Conservation (phyloP, 2,329 filamentous ascomycete species). For the Fusarium illudens region DNA sequence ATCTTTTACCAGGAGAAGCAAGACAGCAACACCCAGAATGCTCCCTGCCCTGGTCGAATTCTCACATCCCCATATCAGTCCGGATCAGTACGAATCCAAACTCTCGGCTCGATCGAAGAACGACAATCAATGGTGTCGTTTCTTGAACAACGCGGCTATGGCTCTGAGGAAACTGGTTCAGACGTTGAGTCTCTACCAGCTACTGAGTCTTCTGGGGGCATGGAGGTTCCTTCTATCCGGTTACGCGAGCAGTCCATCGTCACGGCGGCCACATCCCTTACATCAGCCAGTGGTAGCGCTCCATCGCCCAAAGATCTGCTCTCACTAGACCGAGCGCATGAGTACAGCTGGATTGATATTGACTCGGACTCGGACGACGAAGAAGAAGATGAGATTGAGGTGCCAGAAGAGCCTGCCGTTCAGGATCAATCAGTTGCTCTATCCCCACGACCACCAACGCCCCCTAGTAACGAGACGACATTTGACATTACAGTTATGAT, state of each 20-base stretch:
- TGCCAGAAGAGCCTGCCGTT: slow-evolving; percentile 11
- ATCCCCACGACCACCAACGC: slow-evolving; percentile 46
- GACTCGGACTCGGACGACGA: slow-evolving; percentile 48
- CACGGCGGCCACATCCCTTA: slow-evolving; percentile 50
- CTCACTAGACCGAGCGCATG: slow-evolving; percentile 29
- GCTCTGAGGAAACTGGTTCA: slow-evolving; percentile 41
- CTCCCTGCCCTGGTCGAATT: slow-evolving; percentile 30
- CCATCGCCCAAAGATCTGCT: slow-evolving; percentile 40
- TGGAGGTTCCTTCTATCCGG: slow-evolving; percentile 46
- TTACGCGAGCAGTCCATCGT: slow-evolving; percentile 48
- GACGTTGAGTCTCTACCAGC: slow-evolving; percentile 46
- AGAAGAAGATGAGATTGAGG: slow-evolving; percentile 27
- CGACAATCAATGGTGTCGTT: slow-evolving; percentile 49
- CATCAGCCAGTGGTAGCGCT: slow-evolving; percentile 41
- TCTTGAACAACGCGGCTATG: slow-evolving; percentile 35
- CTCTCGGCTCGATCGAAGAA: slow-evolving; percentile 50
- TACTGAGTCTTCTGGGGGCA: slow-evolving; percentile 44
- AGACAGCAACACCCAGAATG: slow-evolving; percentile 15
- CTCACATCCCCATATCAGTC: slow-evolving; percentile 43
- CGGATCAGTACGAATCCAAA: slow-evolving; percentile 43
- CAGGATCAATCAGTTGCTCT: slow-evolving; percentile 28
- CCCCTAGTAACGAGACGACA: slow-evolving; percentile 29
- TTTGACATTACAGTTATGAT: slow-evolving; percentile 32
- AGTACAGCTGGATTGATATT: slow-evolving; percentile 50
- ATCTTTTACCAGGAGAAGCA: slow-evolving; percentile 46